Percentiles rank a stretch among this genome's conserved stretches.
Conservation (phyloP, 2,329 filamentous ascomycete species). For the Aspergillus spinulosporus region DNA sequence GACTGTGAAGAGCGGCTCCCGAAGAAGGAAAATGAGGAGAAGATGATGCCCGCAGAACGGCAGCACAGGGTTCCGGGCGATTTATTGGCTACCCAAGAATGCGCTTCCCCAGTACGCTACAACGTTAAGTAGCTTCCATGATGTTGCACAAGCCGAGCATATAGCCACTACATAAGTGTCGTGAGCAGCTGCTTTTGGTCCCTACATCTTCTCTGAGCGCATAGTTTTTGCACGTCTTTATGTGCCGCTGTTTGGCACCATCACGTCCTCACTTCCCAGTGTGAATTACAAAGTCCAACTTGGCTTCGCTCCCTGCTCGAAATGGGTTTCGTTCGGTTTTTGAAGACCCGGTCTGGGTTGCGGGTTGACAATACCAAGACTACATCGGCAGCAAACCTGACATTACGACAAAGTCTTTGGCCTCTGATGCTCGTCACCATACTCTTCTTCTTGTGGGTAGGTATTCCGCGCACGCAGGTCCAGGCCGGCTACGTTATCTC, state of each 20-base stretch:
- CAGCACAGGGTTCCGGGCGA: background rate
- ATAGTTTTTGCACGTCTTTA: background rate
- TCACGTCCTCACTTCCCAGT: background rate
- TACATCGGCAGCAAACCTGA: slow-evolving; percentile 45
- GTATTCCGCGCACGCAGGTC: background rate
- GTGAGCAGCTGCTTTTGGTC: background rate
- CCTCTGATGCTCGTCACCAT: slow-evolving; percentile 50
- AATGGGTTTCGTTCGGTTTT: slow-evolving; percentile 33
- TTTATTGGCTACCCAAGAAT: slow-evolving; percentile 5
- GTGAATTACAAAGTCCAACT: background rate
- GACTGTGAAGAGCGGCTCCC: background rate
- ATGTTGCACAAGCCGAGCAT: slow-evolving; percentile 3
- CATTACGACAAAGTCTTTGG: slow-evolving; percentile 46
- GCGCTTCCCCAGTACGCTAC: background rate
- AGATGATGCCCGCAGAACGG: background rate
- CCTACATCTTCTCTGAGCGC: background rate
- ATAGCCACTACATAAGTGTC: slow-evolving; percentile 6
- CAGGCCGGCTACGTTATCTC: background rate
- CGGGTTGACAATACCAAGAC: slow-evolving; percentile 38
- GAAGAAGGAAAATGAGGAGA: slow-evolving; percentile 4
- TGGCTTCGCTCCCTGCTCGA: background rate
- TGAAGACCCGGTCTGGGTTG: slow-evolving; percentile 36
- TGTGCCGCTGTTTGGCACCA: background rate
- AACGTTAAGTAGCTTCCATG: background rate
- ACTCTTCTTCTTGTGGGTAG: slow-evolving; percentile 56